Conservation (phyloP, 2,329 filamentous ascomycete genomes). For the Talaromyces sp. region DNA sequence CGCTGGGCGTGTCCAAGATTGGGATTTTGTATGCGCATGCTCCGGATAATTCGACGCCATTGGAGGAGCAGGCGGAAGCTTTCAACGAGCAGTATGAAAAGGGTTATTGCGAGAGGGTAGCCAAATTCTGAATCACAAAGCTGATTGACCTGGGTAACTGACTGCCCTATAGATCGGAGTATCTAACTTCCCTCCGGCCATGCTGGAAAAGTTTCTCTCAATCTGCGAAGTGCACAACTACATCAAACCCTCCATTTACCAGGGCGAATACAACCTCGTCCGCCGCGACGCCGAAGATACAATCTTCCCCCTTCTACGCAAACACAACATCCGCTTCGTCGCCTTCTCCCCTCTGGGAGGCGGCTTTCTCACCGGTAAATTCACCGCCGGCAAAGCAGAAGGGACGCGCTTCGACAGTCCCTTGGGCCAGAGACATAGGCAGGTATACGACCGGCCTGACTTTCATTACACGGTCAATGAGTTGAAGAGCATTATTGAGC, state of each 20-base stretch:
- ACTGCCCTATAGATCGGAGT: constrained; percentile 33
- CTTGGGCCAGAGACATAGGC: neutral
- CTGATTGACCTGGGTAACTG: neutral
- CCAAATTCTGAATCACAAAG: constrained; percentile 20
- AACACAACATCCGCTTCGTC: constrained; percentile 30
- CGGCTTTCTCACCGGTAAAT: constrained; percentile 37
- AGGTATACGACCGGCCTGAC: neutral
- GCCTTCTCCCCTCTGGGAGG: constrained; percentile 29
- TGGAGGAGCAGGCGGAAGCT: constrained; percentile 35
- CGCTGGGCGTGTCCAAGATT: constrained; percentile 2
- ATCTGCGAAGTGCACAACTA: constrained; percentile 35
- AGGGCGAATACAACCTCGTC: constrained; percentile 40
- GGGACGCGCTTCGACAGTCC: constrained; percentile 29
- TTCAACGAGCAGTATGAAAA: constrained; percentile 27
- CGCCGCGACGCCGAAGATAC: constrained; percentile 35
- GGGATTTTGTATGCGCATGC: constrained; percentile 34
- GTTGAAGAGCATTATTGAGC: neutral
- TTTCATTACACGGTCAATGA: constrained; percentile 1
- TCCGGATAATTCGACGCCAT: constrained; percentile 32
- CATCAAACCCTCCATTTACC: constrained; percentile 40
- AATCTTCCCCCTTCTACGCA: constrained; percentile 36
- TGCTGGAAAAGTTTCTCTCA: constrained; percentile 31
- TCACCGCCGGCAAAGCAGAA: constrained; percentile 25
- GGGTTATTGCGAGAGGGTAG: constrained; percentile 23
- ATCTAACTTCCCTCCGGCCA: constrained; percentile 33